Base-by-base conservation (phyloP, 2,329 filamentous ascomycete genomes). In the Diaporthe eres region DNA sequence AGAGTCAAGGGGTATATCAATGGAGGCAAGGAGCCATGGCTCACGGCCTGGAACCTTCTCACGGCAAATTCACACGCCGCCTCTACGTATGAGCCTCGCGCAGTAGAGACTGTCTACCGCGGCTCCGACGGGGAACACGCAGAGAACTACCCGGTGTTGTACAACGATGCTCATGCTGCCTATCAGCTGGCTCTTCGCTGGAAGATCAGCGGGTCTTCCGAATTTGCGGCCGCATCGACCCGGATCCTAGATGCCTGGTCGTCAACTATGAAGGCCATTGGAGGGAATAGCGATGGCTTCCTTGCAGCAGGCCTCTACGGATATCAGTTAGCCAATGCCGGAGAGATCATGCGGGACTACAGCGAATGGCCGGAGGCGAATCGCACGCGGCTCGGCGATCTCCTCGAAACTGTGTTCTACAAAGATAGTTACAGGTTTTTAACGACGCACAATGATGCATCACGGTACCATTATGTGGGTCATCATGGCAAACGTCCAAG, bases 271-370 rank as follows among this genome's bases (percentile, higher is more conserved):
- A 82, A 76, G 2, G 70, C 31, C 4, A 81, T 85, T 49, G 72
- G 67, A 19, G 83, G 84, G 0, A 81, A 53, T 25, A 77, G 78
- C 13, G 84, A 85, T 74, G 80, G 78, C 39, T 82, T 78, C 74
- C 81, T 86, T 9, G 83, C 83, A 0, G 77, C 82, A 0, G 84
- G 84, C 0, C 72, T 85, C 2, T 84, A 86, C 61, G 84, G 84
- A 0, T 88, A 85, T 74, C 80, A 85, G 72, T 78, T 85, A 25
- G 84, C 84, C 28, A 86, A 85, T 65, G 84, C 81, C 0, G 84
- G 82, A 4, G 85, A 86, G 75, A 79, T 85, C 22, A 79, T 85
- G 71, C 78, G 82, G 2, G 70, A 49, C 13, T 80, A 85, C 57
- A 51, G 28, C 44, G 63, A 25, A 17, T 68, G 63, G 44, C 44